Evolutionary conservation across 2,329 filamentous ascomycete genomes (phyloP).

Genomic region (Hypoxylon sp.): DNA sequence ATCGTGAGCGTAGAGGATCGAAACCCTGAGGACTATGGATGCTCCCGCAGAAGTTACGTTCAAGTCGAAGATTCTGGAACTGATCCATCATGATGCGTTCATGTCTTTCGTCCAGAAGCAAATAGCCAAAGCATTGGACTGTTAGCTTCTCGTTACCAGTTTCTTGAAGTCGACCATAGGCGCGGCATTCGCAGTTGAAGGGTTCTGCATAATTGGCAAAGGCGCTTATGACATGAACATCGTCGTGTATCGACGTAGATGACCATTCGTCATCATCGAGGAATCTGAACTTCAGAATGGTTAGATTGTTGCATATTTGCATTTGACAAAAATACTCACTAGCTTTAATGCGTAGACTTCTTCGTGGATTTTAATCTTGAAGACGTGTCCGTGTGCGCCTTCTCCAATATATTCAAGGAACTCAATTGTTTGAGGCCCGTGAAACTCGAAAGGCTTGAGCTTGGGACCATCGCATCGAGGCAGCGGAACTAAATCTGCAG

Average conservation of each 20-base stretch:
- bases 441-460: slow-evolving; percentile 38
- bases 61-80: neutral
- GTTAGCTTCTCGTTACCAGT: slow-evolving; percentile 37
- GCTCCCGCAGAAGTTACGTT: neutral
- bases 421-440: slow-evolving; percentile 38
- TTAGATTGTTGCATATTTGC: neutral
- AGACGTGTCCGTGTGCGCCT: slow-evolving; percentile 16
- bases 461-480: slow-evolving; percentile 37
- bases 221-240: slow-evolving; percentile 19
- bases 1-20: neutral
- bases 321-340: slow-evolving; percentile 1
- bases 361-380: slow-evolving; percentile 18
- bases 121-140: slow-evolving; percentile 41
- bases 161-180: slow-evolving; percentile 44
- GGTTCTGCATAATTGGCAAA: slow-evolving; percentile 41
- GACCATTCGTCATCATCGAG: neutral
- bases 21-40: no score
- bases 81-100: neutral
- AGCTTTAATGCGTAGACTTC: slow-evolving; percentile 22
- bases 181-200: slow-evolving; percentile 42
- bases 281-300: neutral
- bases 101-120: slow-evolving; percentile 21
- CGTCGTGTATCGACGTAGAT: neutral
- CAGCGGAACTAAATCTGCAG: slow-evolving; percentile 34
- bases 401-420: slow-evolving; percentile 21